Evolutionary conservation across 2,329 filamentous ascomycete species (phyloP).

Genomic region (Ceratocystis destructans): DNA sequence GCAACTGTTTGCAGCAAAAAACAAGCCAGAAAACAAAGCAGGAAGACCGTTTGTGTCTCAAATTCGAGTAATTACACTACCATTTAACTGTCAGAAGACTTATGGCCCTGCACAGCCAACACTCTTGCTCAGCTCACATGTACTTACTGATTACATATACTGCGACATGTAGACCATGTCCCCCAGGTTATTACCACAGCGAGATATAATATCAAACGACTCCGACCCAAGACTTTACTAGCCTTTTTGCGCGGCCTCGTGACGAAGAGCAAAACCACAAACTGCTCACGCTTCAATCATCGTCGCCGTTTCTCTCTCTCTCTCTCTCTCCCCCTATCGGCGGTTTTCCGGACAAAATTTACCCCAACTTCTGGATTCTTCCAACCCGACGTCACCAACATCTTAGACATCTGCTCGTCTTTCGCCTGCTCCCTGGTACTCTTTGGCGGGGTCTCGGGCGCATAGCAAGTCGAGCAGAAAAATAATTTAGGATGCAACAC

Average conservation of each 20-base stretch:
- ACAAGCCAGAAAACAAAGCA: neutral
- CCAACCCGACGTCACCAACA: neutral
- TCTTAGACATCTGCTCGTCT: neutral
- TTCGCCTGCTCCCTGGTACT: neutral
- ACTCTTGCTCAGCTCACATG: neutral
- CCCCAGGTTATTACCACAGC: neutral
- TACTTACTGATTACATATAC: neutral
- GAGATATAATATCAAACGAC: neutral
- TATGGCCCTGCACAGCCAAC: slow-evolving; percentile 7
- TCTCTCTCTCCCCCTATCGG: neutral
- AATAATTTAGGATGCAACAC: neutral
- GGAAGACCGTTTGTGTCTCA: neutral
- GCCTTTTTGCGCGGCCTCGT: too few relatives aligned
- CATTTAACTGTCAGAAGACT: neutral
- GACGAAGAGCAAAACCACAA: too few relatives aligned
- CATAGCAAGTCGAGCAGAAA: neutral
- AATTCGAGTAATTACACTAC: neutral
- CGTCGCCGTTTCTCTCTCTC: too few relatives aligned
- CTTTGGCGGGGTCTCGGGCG: neutral
- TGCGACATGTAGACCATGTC: neutral
- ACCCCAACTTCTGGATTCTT: neutral
- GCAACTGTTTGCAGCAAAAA: neutral
- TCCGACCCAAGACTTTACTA: too few relatives aligned
- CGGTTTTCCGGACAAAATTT: neutral
- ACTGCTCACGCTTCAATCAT: too few relatives aligned